These are phyloP conservation scores for Trichodelitschia bisporula DNA, from an alignment of 495 filamentous ascomycete species.

Conservation along the genomic window DNA sequence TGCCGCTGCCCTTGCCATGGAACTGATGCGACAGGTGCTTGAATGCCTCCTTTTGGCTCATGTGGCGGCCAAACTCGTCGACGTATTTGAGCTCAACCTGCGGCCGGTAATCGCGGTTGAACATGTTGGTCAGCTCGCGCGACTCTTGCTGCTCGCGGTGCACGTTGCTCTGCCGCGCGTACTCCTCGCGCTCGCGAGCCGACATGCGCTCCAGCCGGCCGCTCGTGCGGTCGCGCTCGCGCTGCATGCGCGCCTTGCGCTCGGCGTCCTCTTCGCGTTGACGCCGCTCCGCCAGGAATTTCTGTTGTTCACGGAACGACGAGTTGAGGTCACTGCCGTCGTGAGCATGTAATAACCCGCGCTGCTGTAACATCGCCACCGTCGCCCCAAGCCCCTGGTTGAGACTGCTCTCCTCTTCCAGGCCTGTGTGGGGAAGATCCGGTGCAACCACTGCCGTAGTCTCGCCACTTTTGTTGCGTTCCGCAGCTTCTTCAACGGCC, in stretches of 20 bases:
- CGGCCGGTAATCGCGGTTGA: slow-evolving; percentile 69
- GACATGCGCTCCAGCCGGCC: slow-evolving; percentile 72
- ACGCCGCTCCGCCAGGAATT: slow-evolving; percentile 61
- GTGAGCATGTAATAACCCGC: slow-evolving; percentile 46
- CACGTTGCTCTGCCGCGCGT: slow-evolving; percentile 66
- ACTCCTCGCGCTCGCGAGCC: slow-evolving; percentile 71
- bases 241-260: slow-evolving; percentile 50
- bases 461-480: background rate
- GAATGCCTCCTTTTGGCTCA: slow-evolving; percentile 91
- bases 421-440: slow-evolving; percentile 37
- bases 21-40: slow-evolving; percentile 88
- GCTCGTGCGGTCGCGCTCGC: slow-evolving; percentile 62
- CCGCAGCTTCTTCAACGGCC: no score
- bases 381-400: slow-evolving; percentile 59
- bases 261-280: slow-evolving; percentile 52
- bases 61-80: slow-evolving; percentile 60
- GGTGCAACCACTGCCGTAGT: background rate
- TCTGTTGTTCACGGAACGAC: slow-evolving; percentile 44
- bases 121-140: slow-evolving; percentile 57
- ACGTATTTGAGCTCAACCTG: slow-evolving; percentile 73
- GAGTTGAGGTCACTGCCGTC: slow-evolving; percentile 38
- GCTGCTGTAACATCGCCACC: slow-evolving; percentile 54
- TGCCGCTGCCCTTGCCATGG: slow-evolving; percentile 91
- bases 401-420: slow-evolving; percentile 65
- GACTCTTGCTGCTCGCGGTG: slow-evolving; percentile 61